Conservation (phyloP, 2,329 filamentous ascomycete genomes). For the Volutella citrinella region DNA sequence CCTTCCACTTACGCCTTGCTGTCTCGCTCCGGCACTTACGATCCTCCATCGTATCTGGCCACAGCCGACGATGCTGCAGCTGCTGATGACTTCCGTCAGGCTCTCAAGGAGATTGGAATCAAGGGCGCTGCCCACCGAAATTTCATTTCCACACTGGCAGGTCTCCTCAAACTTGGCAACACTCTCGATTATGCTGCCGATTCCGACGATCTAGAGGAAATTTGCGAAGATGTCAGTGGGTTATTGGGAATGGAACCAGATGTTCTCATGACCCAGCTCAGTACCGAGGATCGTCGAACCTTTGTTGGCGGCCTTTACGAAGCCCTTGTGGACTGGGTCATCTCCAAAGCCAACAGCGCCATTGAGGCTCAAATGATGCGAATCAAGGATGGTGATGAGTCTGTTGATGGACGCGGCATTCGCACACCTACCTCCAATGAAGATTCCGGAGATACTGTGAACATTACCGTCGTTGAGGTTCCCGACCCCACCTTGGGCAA, state of each 20-base stretch:
- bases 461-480: constrained; percentile 83
- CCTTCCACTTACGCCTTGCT: constrained; percentile 76
- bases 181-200: constrained; percentile 83
- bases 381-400: constrained; percentile 64
- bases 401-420: constrained; percentile 59
- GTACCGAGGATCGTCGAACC: constrained; percentile 78
- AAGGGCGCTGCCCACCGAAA: constrained; percentile 80
- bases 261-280: constrained; percentile 72
- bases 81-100: constrained; percentile 86
- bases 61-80: constrained; percentile 90
- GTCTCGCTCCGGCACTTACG: constrained; percentile 79
- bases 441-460: constrained; percentile 78
- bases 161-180: constrained; percentile 87
- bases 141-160: constrained; percentile 81
- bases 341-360: constrained; percentile 80
- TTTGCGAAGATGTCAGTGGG: constrained; percentile 86
- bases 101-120: constrained; percentile 88
- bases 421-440: constrained; percentile 66
- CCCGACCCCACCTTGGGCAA: constrained; percentile 78
- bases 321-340: constrained; percentile 90
- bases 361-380: constrained; percentile 73
- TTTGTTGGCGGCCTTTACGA: constrained; percentile 89
- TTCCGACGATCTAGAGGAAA: constrained; percentile 76
- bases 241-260: constrained; percentile 86
- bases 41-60: constrained; percentile 82